Base-by-base conservation (phyloP, 2,329 filamentous ascomycete genomes). In the Epicoccum nigrum region DNA sequence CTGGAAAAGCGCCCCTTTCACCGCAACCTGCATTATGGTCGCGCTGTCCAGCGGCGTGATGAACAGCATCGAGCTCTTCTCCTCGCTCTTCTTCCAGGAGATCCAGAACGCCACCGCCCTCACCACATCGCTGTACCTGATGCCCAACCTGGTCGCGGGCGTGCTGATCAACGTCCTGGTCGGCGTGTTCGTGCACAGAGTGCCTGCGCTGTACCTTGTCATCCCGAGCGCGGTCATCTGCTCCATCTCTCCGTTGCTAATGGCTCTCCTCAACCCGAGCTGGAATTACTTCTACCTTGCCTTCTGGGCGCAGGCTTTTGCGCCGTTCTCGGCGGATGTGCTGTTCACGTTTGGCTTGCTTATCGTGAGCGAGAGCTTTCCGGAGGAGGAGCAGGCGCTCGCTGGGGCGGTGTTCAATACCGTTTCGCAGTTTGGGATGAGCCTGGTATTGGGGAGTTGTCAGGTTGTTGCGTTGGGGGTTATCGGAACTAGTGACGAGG, bases 371-470 rank as follows among this genome's bases (percentile, higher is more conserved):
- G 78, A 82, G 12, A 77, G 75, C 2, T 86, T 86, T 54, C 79
- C 82, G 0, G 73, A 77, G n/a, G 70, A 82, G 7, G 84, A 77
- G 1, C 83, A 86, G 50, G 81, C 81, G 0, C 70, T 87, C 0
- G 83, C 83, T 0, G 85, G 84, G 0, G 83, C 81, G 0, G 83
- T 87, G 0, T 86, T 86, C 65, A 85, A 84, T 54, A 84, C 83
- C 0, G 73, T 81, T 0, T 71, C 77, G 0, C 83, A 86, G 55
- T 79, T 86, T 46, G 83, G 83, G 0, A 68, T 82, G 37, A 79
- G 56, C 16, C 30, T 69, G 17, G 63, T 61, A 12, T 57, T 67
- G 45, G 61, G 62, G 0, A 51, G 53, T 16, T 64, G 61, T 41
- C 66, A 68, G 45, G 63, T 69, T n/a, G 59, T 68, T 19, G 57